Percentiles rank a stretch among this genome's conserved stretches.
phyloP scores from a whole-genome alignment of 2,329 filamentous ascomycete genomes.

The Stylonectria norvegica region DNA sequence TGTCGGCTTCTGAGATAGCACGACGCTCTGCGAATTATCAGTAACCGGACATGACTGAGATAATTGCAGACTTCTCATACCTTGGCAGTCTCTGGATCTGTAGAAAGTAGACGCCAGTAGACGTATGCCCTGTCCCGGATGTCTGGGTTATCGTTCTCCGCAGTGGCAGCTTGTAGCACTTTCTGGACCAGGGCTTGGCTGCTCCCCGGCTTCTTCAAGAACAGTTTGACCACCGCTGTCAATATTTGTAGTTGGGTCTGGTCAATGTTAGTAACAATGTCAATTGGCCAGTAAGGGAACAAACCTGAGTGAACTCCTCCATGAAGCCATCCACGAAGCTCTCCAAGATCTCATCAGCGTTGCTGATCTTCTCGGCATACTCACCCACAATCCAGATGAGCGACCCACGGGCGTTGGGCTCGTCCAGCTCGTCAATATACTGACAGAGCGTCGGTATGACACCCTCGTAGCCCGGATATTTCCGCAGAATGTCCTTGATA shows the following conservation, averaged over 20 bases:
- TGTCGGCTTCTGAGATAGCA: conserved; percentile 89
- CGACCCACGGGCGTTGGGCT: conserved; percentile 83
- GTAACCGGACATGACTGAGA: not conserved
- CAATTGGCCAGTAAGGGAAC: conserved; percentile 23
- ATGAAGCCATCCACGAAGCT: conserved; percentile 92
- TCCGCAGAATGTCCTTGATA: conserved; percentile 96
- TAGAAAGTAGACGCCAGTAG: conserved; percentile 95
- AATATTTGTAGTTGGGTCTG: conserved; percentile 97
- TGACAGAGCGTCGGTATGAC: conserved; percentile 96
- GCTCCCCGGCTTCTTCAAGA: conserved; percentile 92
- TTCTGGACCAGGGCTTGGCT: conserved; percentile 91
- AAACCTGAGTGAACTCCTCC: conserved; percentile 91
- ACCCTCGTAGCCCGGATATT: conserved; percentile 96
- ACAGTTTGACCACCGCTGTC: conserved; percentile 94
- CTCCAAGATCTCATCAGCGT: conserved; percentile 89
- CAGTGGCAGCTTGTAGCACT: conserved; percentile 86
- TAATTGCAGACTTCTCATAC: conserved; percentile 39
- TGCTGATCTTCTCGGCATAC: conserved; percentile 98
- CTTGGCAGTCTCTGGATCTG: conserved; percentile 86
- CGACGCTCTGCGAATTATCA: conserved; percentile 58
- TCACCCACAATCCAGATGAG: conserved; percentile 99
- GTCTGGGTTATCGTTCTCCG: conserved; percentile 95
- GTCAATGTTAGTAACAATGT: not conserved
- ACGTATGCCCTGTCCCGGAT: conserved; percentile 96
- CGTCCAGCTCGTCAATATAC: conserved; percentile 94